Evolutionary conservation across 139 green algal species (phyloP), one percentile per base, ranked within the genome.

Genomic region (Limnomonas spitsbergensis): DNA sequence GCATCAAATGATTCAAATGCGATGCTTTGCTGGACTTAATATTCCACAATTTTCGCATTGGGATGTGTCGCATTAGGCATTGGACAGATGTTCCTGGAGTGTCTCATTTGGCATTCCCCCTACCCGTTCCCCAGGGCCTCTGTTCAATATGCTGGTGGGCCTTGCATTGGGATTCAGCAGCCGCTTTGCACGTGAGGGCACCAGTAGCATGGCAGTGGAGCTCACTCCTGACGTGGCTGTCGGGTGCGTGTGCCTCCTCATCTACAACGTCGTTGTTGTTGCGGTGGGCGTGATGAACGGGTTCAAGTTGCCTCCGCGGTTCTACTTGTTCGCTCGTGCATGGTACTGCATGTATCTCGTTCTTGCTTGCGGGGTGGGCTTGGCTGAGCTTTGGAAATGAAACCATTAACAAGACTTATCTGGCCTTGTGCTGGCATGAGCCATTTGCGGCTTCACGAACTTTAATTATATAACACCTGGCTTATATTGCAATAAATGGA

Each of bases 71-170:
- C n/a, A n/a, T n/a, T n/a, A n/a, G n/a, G n/a, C n/a, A n/a, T n/a
- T n/a, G n/a, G n/a, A n/a, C n/a, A n/a, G n/a, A n/a, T n/a, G n/a
- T n/a, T n/a, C n/a, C n/a, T n/a, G n/a, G n/a, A n/a, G n/a, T n/a
- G n/a, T n/a, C n/a, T n/a, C n/a, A n/a, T n/a, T n/a, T n/a, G n/a
- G n/a, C n/a, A n/a, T n/a, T n/a, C n/a, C n/a, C n/a, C n/a, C n/a
- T n/a, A n/a, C n/a, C n/a, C n/a, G n/a, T n/a, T n/a, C n/a, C n/a
- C n/a, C n/a, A 27, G 93, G 90, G 7, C 94, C 94, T 2, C 78
- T 98, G 31, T 97, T 97, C 87, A 98, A 96, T 83, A 90, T 97
- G 79, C 84, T 98, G 14, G 72, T 95, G n/a, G 89, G 81, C 0
- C 36, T 95, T 66, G 86, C 82, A 2, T 36, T 91, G 3, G 91